Conservation (phyloP, 1,284 basidiomycete species). For the Marasmius fiardii region DNA sequence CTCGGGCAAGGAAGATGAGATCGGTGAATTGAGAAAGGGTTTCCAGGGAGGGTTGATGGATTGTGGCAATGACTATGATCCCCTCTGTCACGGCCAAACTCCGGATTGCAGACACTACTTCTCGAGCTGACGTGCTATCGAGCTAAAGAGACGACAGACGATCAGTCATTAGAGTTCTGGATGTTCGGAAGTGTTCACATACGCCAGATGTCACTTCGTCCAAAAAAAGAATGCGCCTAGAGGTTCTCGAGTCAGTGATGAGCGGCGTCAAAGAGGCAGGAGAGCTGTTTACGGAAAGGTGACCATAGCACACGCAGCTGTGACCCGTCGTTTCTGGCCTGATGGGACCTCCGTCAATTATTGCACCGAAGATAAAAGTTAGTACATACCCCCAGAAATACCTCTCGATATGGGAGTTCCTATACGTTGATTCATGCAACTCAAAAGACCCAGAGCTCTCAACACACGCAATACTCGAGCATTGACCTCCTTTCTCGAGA, state of each 20-base stretch:
- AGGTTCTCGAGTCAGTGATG: not conserved
- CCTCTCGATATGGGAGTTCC: slow-evolving; percentile 57
- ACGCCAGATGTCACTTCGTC: slow-evolving; percentile 63
- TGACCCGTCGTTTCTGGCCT: slow-evolving; percentile 65
- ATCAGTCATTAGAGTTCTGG: not conserved
- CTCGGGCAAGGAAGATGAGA: slow-evolving; percentile 52
- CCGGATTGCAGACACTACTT: slow-evolving; percentile 49
- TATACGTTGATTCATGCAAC: slow-evolving; percentile 54
- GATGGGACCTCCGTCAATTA: not conserved
- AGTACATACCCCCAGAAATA: slow-evolving; percentile 45
- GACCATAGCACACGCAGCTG: slow-evolving; percentile 63
- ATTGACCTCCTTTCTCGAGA: slow-evolving; percentile 36
- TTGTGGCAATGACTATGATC: slow-evolving; percentile 63
- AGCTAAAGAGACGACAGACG: slow-evolving; percentile 29
- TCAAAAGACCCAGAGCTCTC: slow-evolving; percentile 50
- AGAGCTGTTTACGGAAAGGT: slow-evolving; percentile 41
- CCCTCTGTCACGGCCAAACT: slow-evolving; percentile 36
- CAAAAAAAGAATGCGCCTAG: slow-evolving; percentile 49
- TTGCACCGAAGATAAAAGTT: not conserved
- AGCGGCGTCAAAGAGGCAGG: not conserved
- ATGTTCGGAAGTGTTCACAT: slow-evolving; percentile 9
- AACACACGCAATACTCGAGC: slow-evolving; percentile 55
- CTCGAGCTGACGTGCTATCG: slow-evolving; percentile 58
- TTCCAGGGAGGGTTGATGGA: slow-evolving; percentile 59
- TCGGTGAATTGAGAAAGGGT: slow-evolving; percentile 57